Percentiles rank a stretch among this genome's conserved stretches.
Evolutionary conservation across 371 early-diverging fungal genomes (phyloP).

Genomic region (Mortierella sp.): DNA sequence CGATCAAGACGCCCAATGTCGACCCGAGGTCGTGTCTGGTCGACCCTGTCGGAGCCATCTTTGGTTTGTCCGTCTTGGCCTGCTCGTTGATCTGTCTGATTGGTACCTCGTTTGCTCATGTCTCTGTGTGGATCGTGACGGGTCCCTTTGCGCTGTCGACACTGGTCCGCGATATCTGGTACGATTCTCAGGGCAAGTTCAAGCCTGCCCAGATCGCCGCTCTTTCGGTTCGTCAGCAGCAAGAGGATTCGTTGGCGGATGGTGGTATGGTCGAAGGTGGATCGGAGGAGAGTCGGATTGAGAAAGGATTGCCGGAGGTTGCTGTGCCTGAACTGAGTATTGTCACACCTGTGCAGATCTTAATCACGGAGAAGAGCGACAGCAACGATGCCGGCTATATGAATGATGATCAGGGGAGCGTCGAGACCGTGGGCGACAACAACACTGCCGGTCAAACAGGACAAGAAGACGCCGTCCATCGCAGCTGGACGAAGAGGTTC

Average conservation of each 20-base stretch:
- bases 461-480: neutral
- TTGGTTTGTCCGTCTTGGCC: slow-evolving; percentile 66
- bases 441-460: neutral
- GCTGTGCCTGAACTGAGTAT: slow-evolving; percentile 25
- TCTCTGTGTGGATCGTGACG: slow-evolving; percentile 79
- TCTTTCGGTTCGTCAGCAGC: neutral
- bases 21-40: slow-evolving; percentile 66
- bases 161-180: slow-evolving; percentile 62
- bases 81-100: slow-evolving; percentile 68
- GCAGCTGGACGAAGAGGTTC: neutral
- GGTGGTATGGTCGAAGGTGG: neutral
- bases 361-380: too few relatives aligned
- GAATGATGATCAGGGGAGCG: neutral
- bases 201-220: slow-evolving; percentile 5
- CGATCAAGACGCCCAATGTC: slow-evolving; percentile 62
- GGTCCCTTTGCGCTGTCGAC: slow-evolving; percentile 72
- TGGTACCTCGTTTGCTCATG: slow-evolving; percentile 72
- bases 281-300: slow-evolving; percentile 5
- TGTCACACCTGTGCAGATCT: slow-evolving; percentile 3
- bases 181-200: slow-evolving; percentile 57
- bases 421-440: neutral
- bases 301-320: slow-evolving; percentile 21
- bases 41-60: slow-evolving; percentile 67
- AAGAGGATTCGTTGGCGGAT: neutral
- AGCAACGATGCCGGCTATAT: too few relatives aligned